Evolutionary conservation across 1,139 yeast species (phyloP), one percentile per base, ranked within the genome.

Genomic region (Torulaspora globosa): DNA sequence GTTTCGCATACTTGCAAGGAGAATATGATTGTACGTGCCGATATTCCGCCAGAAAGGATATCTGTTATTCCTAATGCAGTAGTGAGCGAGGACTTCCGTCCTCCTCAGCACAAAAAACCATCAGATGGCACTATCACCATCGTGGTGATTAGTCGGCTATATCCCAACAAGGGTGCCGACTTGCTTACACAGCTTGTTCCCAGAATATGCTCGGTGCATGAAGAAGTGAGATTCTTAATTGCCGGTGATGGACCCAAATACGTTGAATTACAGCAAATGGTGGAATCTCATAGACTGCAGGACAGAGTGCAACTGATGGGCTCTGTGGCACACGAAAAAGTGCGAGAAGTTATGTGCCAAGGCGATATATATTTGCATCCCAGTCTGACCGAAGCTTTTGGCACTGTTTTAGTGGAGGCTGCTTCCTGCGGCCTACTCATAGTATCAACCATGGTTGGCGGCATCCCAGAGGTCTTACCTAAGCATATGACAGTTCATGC

Each of bases 201-300:
- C 0, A 70, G 82, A 36, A 82, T 94, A 3, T 92, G 98, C 62
- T 63, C 71, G 5, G 66, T 70, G 9, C 78, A 82, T 50, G 75
- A 80, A 0, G 75, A 78, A 9, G 94, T 89, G 1, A 78, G 80
- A 45, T 90, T 94, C 57, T 67, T 90, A 5, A 80, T 94, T 44
- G 99, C 97, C 1, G 99, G 99, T 4, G 95, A 89, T 64, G 99
- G 99, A 0, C 99, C 99, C 1, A 87, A 88, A 59, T 90, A 85
- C 58, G 78, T 92, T 12, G 97, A 92, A 57, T 70, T 94, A 49
- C 97, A 90, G 63, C 98, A 94, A 63, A 90, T 90, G 92, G 75
- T 96, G 46, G 99, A 94, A 65, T 78, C 80, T 52, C 78, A 83
- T 64, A 80, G 88, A 55, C 69, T 94, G 18, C 97, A 92, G 62